Evolutionary conservation across 1,284 basidiomycete species (phyloP).

Genomic region (Boletus hoseneyae): DNA sequence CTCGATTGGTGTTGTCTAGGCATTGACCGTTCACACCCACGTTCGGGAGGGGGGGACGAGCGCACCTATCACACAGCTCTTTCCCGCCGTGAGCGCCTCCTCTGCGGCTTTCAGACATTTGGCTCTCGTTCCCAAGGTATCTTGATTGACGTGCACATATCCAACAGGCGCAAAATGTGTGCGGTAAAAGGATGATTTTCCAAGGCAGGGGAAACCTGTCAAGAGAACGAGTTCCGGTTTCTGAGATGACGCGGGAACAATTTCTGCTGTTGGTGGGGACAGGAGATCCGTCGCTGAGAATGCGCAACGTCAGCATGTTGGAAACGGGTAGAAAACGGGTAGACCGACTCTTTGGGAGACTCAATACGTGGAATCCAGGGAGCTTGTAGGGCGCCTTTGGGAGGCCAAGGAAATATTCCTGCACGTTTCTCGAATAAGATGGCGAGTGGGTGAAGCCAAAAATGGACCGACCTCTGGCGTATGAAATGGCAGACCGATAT

Average conservation of each 20-base stretch:
- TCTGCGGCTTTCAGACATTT: conserved; percentile 72
- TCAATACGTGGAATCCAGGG: conserved; percentile 59
- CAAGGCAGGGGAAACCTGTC: conserved; percentile 83
- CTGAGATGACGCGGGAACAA: conserved; percentile 21
- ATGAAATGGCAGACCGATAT: conserved; percentile 67
- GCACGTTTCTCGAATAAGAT: conserved; percentile 1
- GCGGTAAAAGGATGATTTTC: conserved; percentile 82
- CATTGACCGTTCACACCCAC: conserved; percentile 3
- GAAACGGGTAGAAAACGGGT: background rate
- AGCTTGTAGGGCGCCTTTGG: conserved; percentile 43
- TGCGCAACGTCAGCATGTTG: conserved; percentile 1
- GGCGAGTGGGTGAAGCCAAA: conserved; percentile 1
- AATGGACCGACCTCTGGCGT: conserved; percentile 56
- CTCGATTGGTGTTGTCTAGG: no score
- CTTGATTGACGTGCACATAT: conserved; percentile 87
- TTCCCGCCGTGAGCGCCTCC: conserved; percentile 51
- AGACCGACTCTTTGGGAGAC: conserved; percentile 42
- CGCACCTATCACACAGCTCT: conserved; percentile 76
- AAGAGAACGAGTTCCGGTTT: conserved; percentile 71
- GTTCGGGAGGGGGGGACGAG: background rate
- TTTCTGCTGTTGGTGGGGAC: conserved; percentile 39
- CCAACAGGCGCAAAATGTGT: conserved; percentile 63
- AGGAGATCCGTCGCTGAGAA: conserved; percentile 59
- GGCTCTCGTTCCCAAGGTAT: conserved; percentile 67
- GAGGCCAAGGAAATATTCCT: conserved; percentile 80